Base-by-base conservation (phyloP, 108 stramenopile genomes). In the Cyclotella sp. region DNA sequence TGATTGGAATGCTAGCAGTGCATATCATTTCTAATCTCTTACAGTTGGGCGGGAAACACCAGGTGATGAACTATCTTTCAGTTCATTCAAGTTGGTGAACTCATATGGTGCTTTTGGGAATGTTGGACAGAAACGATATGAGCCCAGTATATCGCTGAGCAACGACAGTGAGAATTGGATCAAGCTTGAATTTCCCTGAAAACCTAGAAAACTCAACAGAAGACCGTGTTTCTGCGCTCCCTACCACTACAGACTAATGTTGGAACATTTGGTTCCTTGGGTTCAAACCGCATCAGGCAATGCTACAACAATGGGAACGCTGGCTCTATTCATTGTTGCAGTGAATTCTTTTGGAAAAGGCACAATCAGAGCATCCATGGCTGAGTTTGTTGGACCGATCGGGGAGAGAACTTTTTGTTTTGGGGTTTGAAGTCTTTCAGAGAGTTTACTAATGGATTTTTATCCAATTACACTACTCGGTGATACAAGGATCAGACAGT, bases 261-360 rank as follows among this genome's bases (percentile, higher is more conserved):
- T 95, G 94, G 94, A 87, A 85, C 61, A 86, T 90, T 53, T 90
- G 90, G 90, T 90, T 90, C 60, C 70, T 87, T 28, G 89, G 87
- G 0, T 90, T 87, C 81, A 80, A 84, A 73, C 87, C 89, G 14
- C 88, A 89, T 43, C 40, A 63, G 29, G 27, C 64, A 1, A 82
- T 82, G 70, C 68, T 89, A 12, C 76, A 77, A 40, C 55, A 64
- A 27, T 70, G 88, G 52, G 88, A 89, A 79, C 66, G 34, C 0
- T 89, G 88, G 88, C 10, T 89, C 57, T 89, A 76, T 75, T 52
- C 72, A 10, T 70, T 89, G 44, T 34, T 89, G 21, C 46, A 72
- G 21, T 77, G 84, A 45, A 70, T 78, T 21, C 72, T 89, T 53
- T 51, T 47, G n/a, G 39, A 59, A 22, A 28, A 30, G 26, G 15